Conservation (phyloP, 345 rosid species). For the Populus alba region DNA sequence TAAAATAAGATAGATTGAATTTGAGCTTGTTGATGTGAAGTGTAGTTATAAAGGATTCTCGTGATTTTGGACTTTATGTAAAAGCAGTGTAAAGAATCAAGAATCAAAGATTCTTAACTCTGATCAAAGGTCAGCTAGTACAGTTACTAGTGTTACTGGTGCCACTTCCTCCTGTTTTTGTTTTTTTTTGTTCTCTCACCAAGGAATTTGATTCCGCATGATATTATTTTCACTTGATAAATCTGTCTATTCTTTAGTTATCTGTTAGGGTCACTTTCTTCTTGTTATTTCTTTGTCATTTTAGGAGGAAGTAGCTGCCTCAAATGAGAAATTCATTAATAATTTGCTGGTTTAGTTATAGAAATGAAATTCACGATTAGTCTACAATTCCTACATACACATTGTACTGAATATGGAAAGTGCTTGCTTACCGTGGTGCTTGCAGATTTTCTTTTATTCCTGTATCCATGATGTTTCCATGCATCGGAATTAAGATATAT, state of each 20-base stretch:
- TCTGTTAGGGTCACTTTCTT: neutral
- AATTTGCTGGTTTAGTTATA: neutral
- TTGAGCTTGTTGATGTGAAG: neutral
- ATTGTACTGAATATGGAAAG: neutral
- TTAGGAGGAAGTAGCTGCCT: neutral
- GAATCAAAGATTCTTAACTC: neutral
- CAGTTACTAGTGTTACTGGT: neutral
- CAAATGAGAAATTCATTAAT: neutral
- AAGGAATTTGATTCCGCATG: neutral
- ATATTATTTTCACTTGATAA: neutral
- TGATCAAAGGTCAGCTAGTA: neutral
- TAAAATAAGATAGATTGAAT: neutral
- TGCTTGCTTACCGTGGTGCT: neutral
- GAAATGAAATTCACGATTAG: neutral
- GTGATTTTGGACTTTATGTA: neutral
- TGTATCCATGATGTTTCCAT: neutral
- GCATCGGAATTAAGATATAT: neutral
- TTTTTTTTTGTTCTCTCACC: neutral
- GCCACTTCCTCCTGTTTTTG: neutral
- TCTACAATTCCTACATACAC: no score
- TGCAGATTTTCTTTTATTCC: neutral
- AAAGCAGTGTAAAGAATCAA: constrained; percentile 1
- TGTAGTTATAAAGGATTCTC: neutral
- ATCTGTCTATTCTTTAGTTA: neutral
- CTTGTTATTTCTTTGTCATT: neutral